Evolutionary conservation across 306 rosid species (phyloP), one percentile per base, ranked within the genome.

Genomic region (Cicer chorassanicum): DNA sequence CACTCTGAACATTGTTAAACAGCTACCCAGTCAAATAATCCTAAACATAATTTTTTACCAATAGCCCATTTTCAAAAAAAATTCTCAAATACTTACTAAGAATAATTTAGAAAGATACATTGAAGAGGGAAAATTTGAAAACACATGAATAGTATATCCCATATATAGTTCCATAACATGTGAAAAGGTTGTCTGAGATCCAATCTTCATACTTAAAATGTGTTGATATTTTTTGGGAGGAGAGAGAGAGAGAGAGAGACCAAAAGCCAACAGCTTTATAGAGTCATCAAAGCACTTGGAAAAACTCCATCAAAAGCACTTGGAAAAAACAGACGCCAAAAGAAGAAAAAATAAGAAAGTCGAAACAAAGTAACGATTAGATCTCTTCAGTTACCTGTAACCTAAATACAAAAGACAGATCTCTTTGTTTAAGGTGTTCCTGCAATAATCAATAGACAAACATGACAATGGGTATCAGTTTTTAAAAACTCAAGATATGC

Each of bases 351-450:
- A 55, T 76, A 56, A 55, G 62, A 49, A 62, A 85, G 46, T 29
- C 1, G 11, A 57, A 76, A 15, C 64, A 51, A 46, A 48, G 51
- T 13, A 45, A 40, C 24, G 13, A 73, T 64, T 81, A 11, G 14
- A 55, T 74, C 65, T 50, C 44, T 61, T 71, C 51, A 61, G 60
- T 82, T 89, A 95, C 99, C 99, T 95, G 98, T 79, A 95, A 87
- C 79, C 99, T 88, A 86, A 90, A 95, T 74, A 95, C 96, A 85
- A 95, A 95, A 44, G 99, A 92, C 70, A 92, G 86, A 68, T 95
- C 98, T 38, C 92, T 89, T 86, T 89, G 92, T 81, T 95, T 92
- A 19, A 90, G 65, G 83, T 87, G 99, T 78, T 95, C 99, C 99
- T 95, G 91, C 72, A 83, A 50, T 49, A 54, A 68, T 14, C 59